phyloP scores from a whole-genome alignment of 163 green algal genomes.

The Scenedesmus sp. region DNA sequence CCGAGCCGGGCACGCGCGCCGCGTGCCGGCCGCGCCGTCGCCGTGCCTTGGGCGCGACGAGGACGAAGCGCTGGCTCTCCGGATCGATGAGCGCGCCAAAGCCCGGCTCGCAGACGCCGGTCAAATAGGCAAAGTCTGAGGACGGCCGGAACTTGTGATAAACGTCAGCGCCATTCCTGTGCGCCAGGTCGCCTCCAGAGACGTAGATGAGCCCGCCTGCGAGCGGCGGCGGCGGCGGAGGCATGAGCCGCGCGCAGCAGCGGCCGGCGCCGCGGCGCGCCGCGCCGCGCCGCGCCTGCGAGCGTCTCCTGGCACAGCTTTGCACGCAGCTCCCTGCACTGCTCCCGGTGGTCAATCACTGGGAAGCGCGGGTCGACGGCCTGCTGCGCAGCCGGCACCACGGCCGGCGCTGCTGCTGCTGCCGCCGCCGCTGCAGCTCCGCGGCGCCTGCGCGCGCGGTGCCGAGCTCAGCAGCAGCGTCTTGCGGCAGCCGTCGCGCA shows the following conservation, averaged over 20 bases:
- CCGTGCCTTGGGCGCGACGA: constrained; percentile 18
- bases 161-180: constrained; percentile 38
- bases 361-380: not conserved
- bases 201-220: constrained; percentile 37
- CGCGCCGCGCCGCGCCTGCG: not conserved
- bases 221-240: not conserved
- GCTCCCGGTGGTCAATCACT: constrained; percentile 22
- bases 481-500: too few relatives aligned
- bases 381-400: too few relatives aligned
- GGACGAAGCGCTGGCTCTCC: constrained; percentile 21
- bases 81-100: constrained; percentile 22
- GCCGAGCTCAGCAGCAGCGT: too few relatives aligned
- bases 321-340: constrained; percentile 34
- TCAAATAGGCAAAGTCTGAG: constrained; percentile 40
- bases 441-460: too few relatives aligned
- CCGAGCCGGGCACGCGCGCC: too few relatives aligned
- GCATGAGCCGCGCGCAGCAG: not conserved
- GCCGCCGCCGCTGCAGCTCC: too few relatives aligned
- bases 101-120: constrained; percentile 12
- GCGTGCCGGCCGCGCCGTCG: too few relatives aligned
- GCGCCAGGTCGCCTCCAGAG: constrained; percentile 24
- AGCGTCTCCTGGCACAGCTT: constrained; percentile 16
- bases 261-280: not conserved
- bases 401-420: too few relatives aligned
- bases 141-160: constrained; percentile 42